phyloP scores from a whole-genome alignment of 2,329 filamentous ascomycete species.

The Plenodomus lindquistii region DNA sequence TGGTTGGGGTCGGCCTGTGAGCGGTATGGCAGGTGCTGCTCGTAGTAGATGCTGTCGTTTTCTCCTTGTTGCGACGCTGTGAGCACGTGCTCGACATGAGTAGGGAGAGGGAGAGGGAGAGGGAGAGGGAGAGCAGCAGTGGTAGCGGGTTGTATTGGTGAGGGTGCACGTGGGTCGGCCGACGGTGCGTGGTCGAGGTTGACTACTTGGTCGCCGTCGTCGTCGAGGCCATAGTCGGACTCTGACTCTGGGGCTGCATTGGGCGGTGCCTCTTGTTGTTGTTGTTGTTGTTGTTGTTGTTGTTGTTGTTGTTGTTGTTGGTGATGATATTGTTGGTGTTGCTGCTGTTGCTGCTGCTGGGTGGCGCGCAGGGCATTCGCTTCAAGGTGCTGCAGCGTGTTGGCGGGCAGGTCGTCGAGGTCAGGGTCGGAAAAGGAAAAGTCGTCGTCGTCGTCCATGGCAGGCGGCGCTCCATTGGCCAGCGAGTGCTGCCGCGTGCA shows the following conservation, averaged over 20 bases:
- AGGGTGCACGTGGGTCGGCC: neutral
- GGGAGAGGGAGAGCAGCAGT: constrained; percentile 4
- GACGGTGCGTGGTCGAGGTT: constrained; percentile 47
- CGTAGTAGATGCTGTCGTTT: constrained; percentile 1
- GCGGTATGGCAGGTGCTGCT: constrained; percentile 12
- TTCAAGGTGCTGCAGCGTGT: constrained; percentile 52
- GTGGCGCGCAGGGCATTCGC: constrained; percentile 50
- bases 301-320: no score
- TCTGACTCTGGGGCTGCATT: constrained; percentile 7
- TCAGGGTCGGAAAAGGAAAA: constrained; percentile 51
- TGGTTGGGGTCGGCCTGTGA: constrained; percentile 34
- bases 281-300: no score
- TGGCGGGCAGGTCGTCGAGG: constrained; percentile 51
- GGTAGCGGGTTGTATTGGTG: neutral
- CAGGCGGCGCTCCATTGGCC: constrained; percentile 11
- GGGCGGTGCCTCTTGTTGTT: neutral
- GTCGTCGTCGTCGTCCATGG: constrained; percentile 48
- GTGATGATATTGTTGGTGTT: no score
- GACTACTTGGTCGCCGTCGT: constrained; percentile 50
- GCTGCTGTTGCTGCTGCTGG: constrained; percentile 7
- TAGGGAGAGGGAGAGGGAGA: constrained; percentile 1
- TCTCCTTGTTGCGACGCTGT: constrained; percentile 1
- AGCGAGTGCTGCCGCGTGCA: constrained; percentile 1
- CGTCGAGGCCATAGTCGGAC: constrained; percentile 51
- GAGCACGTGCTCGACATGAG: constrained; percentile 7